phyloP scores from a whole-genome alignment of 2,329 filamentous ascomycete genomes.

The Rutstroemia sp. region DNA sequence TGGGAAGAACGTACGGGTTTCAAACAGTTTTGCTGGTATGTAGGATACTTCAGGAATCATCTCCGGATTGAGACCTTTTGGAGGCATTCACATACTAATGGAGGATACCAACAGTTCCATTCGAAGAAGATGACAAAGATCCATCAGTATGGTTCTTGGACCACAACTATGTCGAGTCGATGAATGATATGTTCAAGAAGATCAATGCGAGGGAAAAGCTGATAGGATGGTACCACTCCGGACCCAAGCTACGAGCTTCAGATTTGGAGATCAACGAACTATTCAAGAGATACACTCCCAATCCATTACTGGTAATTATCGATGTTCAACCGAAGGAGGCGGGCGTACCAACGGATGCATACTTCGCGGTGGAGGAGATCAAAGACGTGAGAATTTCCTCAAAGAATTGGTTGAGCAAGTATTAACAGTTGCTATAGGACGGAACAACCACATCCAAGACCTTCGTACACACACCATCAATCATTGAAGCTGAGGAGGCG shows the following conservation, averaged over 20 bases:
- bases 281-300: slow-evolving; percentile 97
- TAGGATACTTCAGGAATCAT: neutral
- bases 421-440: slow-evolving; percentile 50
- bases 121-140: slow-evolving; percentile 98
- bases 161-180: slow-evolving; percentile 98
- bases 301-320: slow-evolving; percentile 93
- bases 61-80: neutral
- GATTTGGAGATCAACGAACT: slow-evolving; percentile 99
- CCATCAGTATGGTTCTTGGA: slow-evolving; percentile 98
- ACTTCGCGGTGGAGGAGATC: slow-evolving; percentile 99
- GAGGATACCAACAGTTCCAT: slow-evolving; percentile 60
- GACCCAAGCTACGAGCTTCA: slow-evolving; percentile 90
- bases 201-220: slow-evolving; percentile 98
- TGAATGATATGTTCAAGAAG: slow-evolving; percentile 99
- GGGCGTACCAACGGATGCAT: slow-evolving; percentile 94
- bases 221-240: slow-evolving; percentile 99
- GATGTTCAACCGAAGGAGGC: slow-evolving; percentile 98
- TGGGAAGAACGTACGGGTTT: slow-evolving; percentile 91
- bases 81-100: slow-evolving; percentile 17
- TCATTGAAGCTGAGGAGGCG: slow-evolving; percentile 97
- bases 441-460: slow-evolving; percentile 95
- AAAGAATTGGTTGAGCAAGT: neutral
- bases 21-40: slow-evolving; percentile 96
- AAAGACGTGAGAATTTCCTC: slow-evolving; percentile 68
- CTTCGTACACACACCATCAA: slow-evolving; percentile 95